Percentiles rank a stretch among this genome's conserved stretches.
Evolutionary conservation across 164 flowering plant species (phyloP).

Genomic region (Sextonia rubra): DNA sequence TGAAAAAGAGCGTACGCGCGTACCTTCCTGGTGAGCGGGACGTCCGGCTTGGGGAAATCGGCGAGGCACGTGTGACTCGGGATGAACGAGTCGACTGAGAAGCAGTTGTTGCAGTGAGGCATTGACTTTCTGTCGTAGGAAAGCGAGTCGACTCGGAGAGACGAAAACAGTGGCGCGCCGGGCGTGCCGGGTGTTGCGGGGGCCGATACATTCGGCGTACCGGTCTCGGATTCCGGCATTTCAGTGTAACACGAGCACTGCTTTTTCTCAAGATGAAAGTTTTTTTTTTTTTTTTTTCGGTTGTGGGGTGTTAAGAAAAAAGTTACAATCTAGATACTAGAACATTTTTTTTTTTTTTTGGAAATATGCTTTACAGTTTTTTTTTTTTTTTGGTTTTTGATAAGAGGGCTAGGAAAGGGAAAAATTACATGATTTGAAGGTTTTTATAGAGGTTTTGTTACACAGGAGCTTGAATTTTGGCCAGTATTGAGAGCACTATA

Average conservation of each 20-base stretch:
- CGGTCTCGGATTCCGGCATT: slow-evolving; percentile 41
- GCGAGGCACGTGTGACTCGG: slow-evolving; percentile 51
- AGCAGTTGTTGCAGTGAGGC: slow-evolving; percentile 70
- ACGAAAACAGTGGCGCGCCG: slow-evolving; percentile 57
- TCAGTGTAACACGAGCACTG: not conserved
- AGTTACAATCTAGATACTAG: not conserved
- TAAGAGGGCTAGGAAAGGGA: not conserved
- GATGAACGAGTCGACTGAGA: slow-evolving; percentile 45
- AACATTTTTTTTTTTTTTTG: slow-evolving; percentile 16
- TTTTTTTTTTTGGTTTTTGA: slow-evolving; percentile 19
- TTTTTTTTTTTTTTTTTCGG: not conserved
- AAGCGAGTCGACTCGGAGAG: slow-evolving; percentile 62
- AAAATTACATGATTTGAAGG: slow-evolving; percentile 35
- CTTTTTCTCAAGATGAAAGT: not conserved
- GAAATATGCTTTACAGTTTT: not conserved
- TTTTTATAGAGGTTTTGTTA: slow-evolving; percentile 32
- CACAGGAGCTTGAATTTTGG: slow-evolving; percentile 7
- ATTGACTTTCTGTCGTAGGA: slow-evolving; percentile 77
- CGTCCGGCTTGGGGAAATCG: slow-evolving; percentile 58
- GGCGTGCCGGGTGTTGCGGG: slow-evolving; percentile 86
- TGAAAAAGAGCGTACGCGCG: not conserved
- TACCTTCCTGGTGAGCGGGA: slow-evolving; percentile 92
- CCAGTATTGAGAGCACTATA: slow-evolving; percentile 9
- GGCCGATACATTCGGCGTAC: slow-evolving; percentile 48
- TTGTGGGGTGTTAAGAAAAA: no score